Percentiles rank a stretch among this genome's conserved stretches.
Conservation (phyloP, 345 rosid genomes). For the Pugionium cornutum region DNA sequence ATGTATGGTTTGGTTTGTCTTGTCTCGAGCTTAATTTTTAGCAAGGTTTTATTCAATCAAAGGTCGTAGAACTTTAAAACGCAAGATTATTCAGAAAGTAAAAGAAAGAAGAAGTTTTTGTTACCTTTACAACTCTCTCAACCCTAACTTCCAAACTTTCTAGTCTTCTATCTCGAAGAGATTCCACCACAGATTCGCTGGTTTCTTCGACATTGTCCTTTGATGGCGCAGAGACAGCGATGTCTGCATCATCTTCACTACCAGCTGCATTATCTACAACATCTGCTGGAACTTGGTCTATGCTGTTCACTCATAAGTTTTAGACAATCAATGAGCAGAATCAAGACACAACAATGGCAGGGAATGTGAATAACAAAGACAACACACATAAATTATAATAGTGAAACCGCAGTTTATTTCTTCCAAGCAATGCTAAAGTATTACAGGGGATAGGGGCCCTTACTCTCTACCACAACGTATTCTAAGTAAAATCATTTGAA, state of each 20-base stretch:
- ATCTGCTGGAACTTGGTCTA: slow-evolving; percentile 43
- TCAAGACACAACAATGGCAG: slow-evolving; percentile 15
- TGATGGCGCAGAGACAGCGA: slow-evolving; percentile 37
- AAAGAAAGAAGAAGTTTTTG: slow-evolving; percentile 16
- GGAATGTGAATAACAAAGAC: not conserved
- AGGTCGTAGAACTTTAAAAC: not conserved
- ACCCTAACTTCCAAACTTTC: slow-evolving; percentile 45
- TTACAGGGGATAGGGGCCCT: not conserved
- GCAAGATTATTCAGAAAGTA: too few relatives aligned
- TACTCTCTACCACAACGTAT: slow-evolving; percentile 3
- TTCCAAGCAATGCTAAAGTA: not conserved
- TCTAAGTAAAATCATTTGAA: slow-evolving; percentile 27
- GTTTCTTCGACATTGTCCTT: slow-evolving; percentile 41
- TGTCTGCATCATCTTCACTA: slow-evolving; percentile 36
- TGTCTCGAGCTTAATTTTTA: slow-evolving; percentile 6
- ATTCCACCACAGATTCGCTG: slow-evolving; percentile 41
- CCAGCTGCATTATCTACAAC: slow-evolving; percentile 38
- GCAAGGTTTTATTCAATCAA: not conserved
- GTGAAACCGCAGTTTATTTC: slow-evolving; percentile 7
- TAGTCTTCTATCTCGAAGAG: slow-evolving; percentile 43
- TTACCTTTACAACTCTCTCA: slow-evolving; percentile 51
- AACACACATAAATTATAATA: not conserved
- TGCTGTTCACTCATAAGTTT: slow-evolving; percentile 44
- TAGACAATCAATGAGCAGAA: not conserved
- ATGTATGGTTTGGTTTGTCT: slow-evolving; percentile 8